Percentiles rank a stretch among this genome's conserved stretches.
These are phyloP conservation scores for Epichloe sp. DNA, from an alignment of 2,329 filamentous ascomycete genomes.

Conservation along the genomic window DNA sequence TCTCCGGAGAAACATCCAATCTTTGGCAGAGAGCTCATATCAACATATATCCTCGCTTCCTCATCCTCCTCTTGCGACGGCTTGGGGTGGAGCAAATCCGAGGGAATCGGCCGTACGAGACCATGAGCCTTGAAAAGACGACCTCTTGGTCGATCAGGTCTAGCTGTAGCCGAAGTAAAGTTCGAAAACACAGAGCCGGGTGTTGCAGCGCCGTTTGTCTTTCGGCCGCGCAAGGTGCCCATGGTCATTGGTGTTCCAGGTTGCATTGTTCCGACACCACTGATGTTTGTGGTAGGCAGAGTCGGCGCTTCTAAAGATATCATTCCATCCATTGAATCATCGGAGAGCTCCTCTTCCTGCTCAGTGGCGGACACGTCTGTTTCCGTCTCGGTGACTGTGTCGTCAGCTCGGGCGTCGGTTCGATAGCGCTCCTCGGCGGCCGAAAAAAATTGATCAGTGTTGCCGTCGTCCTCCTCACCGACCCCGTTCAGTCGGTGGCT, in stretches of 20 bases:
- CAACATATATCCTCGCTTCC: constrained; percentile 79
- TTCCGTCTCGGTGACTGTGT: constrained; percentile 48
- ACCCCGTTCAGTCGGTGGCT: constrained; percentile 40
- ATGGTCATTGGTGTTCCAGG: constrained; percentile 68
- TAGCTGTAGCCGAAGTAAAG: constrained; percentile 72
- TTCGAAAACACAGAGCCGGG: constrained; percentile 83
- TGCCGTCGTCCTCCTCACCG: constrained; percentile 55
- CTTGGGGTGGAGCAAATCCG: constrained; percentile 73
- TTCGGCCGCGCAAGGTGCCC: constrained; percentile 43
- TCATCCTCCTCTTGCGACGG: constrained; percentile 70
- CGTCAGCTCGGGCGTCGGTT: constrained; percentile 45
- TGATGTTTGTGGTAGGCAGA: constrained; percentile 63
- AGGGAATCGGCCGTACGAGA: constrained; percentile 56
- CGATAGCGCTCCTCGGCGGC: constrained; percentile 68
- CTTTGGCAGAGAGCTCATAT: constrained; percentile 71
- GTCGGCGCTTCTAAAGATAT: constrained; percentile 76
- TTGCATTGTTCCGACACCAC: constrained; percentile 66
- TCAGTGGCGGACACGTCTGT: constrained; percentile 50
- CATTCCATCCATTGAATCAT: constrained; percentile 87
- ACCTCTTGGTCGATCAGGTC: constrained; percentile 57
- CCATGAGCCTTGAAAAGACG: constrained; percentile 78
- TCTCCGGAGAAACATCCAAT: constrained; percentile 96
- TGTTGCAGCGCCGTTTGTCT: constrained; percentile 60
- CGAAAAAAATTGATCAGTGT: constrained; percentile 80
- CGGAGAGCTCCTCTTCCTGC: constrained; percentile 64